phyloP scores from a whole-genome alignment of 805 yeast genomes.

The Candida berthetii region DNA sequence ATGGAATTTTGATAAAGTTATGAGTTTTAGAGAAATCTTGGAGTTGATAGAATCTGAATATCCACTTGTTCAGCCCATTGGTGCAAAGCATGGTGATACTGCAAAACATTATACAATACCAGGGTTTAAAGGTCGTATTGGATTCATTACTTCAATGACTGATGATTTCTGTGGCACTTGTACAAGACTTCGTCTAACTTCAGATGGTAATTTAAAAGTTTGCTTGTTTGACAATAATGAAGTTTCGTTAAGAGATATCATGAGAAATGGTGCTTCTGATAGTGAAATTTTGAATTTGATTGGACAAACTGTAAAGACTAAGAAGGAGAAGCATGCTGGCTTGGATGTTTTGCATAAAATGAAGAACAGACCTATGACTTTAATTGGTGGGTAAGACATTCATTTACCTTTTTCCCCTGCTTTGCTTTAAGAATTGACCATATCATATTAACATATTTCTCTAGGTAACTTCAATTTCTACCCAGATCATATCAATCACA shows the following conservation, averaged over 20 bases:
- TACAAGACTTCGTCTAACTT: constrained; percentile 43
- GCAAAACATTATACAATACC: constrained; percentile 39
- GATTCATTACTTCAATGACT: constrained; percentile 53
- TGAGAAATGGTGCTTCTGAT: constrained; percentile 30
- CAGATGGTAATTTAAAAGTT: constrained; percentile 49
- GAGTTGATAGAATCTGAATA: constrained; percentile 23
- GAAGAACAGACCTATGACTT: constrained; percentile 50
- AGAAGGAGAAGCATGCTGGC: constrained; percentile 47
- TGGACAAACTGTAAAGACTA: constrained; percentile 37
- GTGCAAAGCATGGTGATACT: constrained; percentile 38
- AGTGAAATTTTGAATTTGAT: constrained; percentile 31
- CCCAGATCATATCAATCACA: too few species aligned
- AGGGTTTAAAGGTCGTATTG: constrained; percentile 37
- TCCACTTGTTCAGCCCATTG: constrained; percentile 19
- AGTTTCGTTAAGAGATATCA: constrained; percentile 37
- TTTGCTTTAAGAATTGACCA: too few species aligned
- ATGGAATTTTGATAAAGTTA: constrained; percentile 40
- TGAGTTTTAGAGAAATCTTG: constrained; percentile 38
- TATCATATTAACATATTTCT: too few species aligned
- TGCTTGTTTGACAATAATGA: constrained; percentile 49
- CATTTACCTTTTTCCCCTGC: too few species aligned
- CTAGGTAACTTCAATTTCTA: not conserved
- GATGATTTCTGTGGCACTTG: constrained; percentile 45
- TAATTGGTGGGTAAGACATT: constrained; percentile 43
- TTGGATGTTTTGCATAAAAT: constrained; percentile 36